These are phyloP conservation scores for Gilbertella persicaria DNA, from an alignment of 371 early-diverging fungal genomes.

Conservation along the genomic window DNA sequence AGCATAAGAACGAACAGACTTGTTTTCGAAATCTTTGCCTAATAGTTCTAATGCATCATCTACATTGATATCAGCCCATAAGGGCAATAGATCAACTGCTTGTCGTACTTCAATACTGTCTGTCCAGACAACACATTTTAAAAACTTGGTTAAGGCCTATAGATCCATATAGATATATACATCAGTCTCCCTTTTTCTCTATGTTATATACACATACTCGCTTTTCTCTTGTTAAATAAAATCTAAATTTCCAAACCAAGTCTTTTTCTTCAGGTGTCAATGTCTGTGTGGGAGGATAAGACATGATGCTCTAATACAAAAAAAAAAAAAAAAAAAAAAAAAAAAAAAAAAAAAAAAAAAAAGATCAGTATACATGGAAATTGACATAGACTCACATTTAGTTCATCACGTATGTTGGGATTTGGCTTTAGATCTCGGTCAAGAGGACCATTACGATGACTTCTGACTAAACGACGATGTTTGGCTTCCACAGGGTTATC, in stretches of 20 bases:
- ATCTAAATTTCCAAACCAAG: conserved; percentile 95
- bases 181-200: not conserved
- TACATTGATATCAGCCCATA: conserved; percentile 91
- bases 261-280: conserved; percentile 89
- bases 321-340: not conserved
- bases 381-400: conserved; percentile 64
- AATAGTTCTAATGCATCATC: conserved; percentile 95
- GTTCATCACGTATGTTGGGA: conserved; percentile 89
- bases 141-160: conserved; percentile 93
- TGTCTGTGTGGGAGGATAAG: conserved; percentile 87
- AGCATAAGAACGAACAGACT: conserved; percentile 84
- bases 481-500: conserved; percentile 96
- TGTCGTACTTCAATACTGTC: conserved; percentile 89
- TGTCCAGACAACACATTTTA: conserved; percentile 95
- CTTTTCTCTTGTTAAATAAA: conserved; percentile 89
- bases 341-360: not conserved
- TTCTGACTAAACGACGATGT: conserved; percentile 89
- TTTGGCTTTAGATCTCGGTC: conserved; percentile 96
- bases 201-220: conserved; percentile 56
- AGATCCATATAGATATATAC: not conserved
- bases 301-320: conserved; percentile 70
- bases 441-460: conserved; percentile 87
- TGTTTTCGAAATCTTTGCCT: conserved; percentile 84
- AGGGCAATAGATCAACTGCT: conserved; percentile 82
- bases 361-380: not conserved